These are phyloP conservation scores for Nemophila menziesii DNA, from an alignment of 257 asterid species.

Conservation along the genomic window DNA sequence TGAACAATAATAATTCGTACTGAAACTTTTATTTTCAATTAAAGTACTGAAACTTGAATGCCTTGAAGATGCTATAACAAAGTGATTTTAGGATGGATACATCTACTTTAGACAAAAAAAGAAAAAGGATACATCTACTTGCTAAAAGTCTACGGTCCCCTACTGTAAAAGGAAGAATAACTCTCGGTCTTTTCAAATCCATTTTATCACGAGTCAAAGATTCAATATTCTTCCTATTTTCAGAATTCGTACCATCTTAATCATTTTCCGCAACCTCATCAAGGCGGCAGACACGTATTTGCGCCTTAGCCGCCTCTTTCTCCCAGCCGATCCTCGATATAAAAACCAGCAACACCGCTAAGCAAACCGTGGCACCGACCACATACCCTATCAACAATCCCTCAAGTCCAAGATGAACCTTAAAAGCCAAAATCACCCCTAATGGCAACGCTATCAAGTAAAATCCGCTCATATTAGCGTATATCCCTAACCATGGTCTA, in stretches of 20 bases:
- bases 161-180: too few species aligned
- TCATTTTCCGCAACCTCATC: constrained; percentile 7
- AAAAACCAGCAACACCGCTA: constrained; percentile 39
- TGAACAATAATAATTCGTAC: not conserved
- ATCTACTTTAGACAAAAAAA: too few species aligned
- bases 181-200: not conserved
- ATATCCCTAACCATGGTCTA: constrained; percentile 59
- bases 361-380: constrained; percentile 50
- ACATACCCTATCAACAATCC: constrained; percentile 67
- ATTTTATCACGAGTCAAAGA: not conserved
- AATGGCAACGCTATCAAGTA: constrained; percentile 63
- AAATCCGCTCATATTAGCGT: constrained; percentile 62
- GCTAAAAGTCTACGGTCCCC: too few species aligned
- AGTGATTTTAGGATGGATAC: too few species aligned
- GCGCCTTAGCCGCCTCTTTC: constrained; percentile 51
- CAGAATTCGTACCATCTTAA: constrained; percentile 8
- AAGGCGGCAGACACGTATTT: constrained; percentile 11
- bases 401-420: constrained; percentile 38
- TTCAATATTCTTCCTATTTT: not conserved
- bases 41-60: too few species aligned
- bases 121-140: not conserved
- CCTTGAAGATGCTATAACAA: too few species aligned
- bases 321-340: constrained; percentile 61
- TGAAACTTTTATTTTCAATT: too few species aligned
- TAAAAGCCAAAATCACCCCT: constrained; percentile 50